Percentiles rank a stretch among this genome's conserved stretches.
Evolutionary conservation across 2,329 filamentous ascomycete species (phyloP).

Genomic region (Pseudogymnoascus sp.): DNA sequence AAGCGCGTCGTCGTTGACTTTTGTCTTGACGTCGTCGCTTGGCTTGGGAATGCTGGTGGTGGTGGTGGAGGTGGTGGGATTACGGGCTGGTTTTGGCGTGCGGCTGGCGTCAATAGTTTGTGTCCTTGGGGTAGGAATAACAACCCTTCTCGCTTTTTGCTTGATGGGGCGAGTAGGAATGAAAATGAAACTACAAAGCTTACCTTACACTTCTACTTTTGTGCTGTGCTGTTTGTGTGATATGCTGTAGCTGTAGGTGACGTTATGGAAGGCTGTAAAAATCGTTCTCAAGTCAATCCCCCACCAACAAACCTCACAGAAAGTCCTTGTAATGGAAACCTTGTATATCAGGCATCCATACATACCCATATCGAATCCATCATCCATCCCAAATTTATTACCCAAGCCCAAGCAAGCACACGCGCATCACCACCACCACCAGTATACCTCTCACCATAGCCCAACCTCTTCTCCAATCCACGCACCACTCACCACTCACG

Average conservation of each 20-base stretch:
- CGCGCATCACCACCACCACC: not conserved
- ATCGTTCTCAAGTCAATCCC: not conserved
- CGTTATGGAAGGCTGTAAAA: too few relatives aligned
- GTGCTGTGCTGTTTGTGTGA: not conserved
- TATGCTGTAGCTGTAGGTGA: too few relatives aligned
- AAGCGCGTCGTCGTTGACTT: conserved; percentile 38
- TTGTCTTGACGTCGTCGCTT: not conserved
- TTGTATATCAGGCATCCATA: not conserved
- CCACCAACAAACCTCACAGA: not conserved
- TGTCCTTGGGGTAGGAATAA: not conserved
- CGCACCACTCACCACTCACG: not conserved
- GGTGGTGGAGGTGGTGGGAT: not conserved
- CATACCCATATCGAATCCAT: not conserved
- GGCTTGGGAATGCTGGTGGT: not conserved
- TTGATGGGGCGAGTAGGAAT: not conserved
- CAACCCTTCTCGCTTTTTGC: not conserved
- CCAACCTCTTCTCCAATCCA: not conserved
- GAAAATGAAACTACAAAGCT: not conserved
- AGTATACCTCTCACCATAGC: not conserved
- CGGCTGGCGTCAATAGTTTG: conserved; percentile 1
- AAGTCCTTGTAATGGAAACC: not conserved
- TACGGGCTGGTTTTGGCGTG: not conserved
- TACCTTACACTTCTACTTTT: not conserved
- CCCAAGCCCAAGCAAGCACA: not conserved
- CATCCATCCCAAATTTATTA: not conserved